Conservation (phyloP, 148 eudicot species). For the Cornus florida region DNA sequence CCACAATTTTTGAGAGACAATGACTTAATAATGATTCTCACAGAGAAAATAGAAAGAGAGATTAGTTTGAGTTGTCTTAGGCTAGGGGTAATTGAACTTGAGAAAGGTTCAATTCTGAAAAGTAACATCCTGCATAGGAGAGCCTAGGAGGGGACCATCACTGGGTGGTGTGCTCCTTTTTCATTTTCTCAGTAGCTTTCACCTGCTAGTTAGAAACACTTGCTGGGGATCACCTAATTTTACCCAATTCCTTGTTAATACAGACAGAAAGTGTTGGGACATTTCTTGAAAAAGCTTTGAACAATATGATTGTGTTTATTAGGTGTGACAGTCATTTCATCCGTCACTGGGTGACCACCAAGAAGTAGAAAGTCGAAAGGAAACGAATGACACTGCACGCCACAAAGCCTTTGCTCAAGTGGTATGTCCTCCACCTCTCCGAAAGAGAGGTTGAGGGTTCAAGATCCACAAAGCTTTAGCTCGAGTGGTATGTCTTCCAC, state of each 20-base stretch:
- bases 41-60: neutral
- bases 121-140: too few species aligned
- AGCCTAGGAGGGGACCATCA: too few species aligned
- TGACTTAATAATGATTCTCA: neutral
- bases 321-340: neutral
- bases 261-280: neutral
- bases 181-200: neutral
- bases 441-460: too few species aligned
- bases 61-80: too few species aligned
- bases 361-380: neutral
- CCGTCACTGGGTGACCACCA: neutral
- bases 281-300: neutral
- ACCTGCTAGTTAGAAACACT: neutral
- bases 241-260: neutral
- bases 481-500: slow-evolving; percentile 3
- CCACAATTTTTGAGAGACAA: too few species aligned
- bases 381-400: neutral
- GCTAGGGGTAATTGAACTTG: too few species aligned
- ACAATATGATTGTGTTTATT: neutral
- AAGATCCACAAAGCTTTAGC: neutral
- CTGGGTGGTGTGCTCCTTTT: too few species aligned
- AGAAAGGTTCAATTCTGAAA: too few species aligned
- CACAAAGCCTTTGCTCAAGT: neutral
- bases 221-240: neutral
- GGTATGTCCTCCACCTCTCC: slow-evolving; percentile 5